Conservation (phyloP, 1,284 basidiomycete genomes). For the Gomphus bonarii region DNA sequence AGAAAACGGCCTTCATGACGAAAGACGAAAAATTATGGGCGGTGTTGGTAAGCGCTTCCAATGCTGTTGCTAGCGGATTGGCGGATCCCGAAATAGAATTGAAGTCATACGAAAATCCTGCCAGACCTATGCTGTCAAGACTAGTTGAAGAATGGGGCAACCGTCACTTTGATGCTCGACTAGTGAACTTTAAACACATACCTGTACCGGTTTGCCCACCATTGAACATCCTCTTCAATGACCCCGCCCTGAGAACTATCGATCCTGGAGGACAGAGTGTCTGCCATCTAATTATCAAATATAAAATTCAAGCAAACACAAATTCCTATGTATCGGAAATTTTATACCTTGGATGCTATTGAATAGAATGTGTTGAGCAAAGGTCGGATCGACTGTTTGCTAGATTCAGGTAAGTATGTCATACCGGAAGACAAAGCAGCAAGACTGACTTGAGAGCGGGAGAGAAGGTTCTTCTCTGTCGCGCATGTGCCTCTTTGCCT, state of each 20-base stretch:
- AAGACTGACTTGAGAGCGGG: constrained; percentile 40
- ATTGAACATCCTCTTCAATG: constrained; percentile 40
- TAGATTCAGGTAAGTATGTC: constrained; percentile 17
- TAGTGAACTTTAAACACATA: constrained; percentile 20
- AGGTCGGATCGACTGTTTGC: constrained; percentile 40
- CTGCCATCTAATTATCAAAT: constrained; percentile 23
- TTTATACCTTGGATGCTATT: constrained; percentile 30
- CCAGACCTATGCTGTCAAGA: constrained; percentile 42
- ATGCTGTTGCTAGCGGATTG: constrained; percentile 29
- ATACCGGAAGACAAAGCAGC: background rate
- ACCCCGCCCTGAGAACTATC: constrained; percentile 28
- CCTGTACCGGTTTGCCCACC: constrained; percentile 52
- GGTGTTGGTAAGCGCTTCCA: constrained; percentile 48
- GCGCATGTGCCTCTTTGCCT: constrained; percentile 41
- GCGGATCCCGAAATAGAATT: constrained; percentile 20
- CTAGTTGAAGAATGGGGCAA: constrained; percentile 20
- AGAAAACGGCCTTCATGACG: constrained; percentile 53
- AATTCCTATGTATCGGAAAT: constrained; percentile 5
- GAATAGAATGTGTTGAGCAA: constrained; percentile 39
- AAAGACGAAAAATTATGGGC: constrained; percentile 45
- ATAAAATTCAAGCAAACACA: background rate
- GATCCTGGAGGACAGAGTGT: constrained; percentile 33
- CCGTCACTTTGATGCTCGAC: background rate
- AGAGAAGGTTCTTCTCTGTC: constrained; percentile 37
- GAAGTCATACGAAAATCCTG: constrained; percentile 49